These are phyloP conservation scores for Rubus idaeus DNA, from an alignment of 306 rosid species.

Conservation along the genomic window DNA sequence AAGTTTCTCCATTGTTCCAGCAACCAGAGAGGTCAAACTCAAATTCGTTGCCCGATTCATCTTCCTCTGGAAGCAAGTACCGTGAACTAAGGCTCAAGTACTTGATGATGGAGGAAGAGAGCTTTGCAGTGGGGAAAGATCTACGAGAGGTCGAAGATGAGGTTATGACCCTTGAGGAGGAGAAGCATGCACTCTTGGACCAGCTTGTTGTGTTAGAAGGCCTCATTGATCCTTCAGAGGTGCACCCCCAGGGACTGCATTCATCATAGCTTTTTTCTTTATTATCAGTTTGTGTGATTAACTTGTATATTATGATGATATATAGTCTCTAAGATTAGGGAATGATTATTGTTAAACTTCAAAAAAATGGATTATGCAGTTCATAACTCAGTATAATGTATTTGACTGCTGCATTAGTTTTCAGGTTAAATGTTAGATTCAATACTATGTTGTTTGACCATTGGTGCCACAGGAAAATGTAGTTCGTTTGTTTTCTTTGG, in stretches of 20 bases:
- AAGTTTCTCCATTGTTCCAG: conserved; percentile 52
- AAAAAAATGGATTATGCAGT: neutral
- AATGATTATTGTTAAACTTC: neutral
- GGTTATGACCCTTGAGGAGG: conserved; percentile 77
- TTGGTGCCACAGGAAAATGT: neutral
- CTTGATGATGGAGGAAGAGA: conserved; percentile 76
- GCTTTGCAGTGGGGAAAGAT: conserved; percentile 65
- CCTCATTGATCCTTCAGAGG: conserved; percentile 58
- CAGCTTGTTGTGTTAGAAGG: conserved; percentile 90
- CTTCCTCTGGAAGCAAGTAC: conserved; percentile 69
- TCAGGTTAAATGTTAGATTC: neutral
- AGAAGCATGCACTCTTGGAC: conserved; percentile 78
- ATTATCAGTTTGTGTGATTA: neutral
- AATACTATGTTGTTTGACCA: neutral
- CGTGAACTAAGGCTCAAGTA: conserved; percentile 74
- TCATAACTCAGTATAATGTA: neutral
- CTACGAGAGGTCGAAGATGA: conserved; percentile 67
- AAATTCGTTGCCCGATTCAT: conserved; percentile 76
- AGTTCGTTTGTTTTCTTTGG: neutral
- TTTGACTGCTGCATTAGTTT: neutral
- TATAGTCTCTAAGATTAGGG: neutral
- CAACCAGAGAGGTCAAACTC: conserved; percentile 79
- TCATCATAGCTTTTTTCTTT: neutral
- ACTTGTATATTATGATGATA: neutral
- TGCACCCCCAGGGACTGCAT: conserved; percentile 41